Evolutionary conservation across 1,284 basidiomycete genomes (phyloP), one percentile per base, ranked within the genome.

Genomic region (Trichosporon ovoides): DNA sequence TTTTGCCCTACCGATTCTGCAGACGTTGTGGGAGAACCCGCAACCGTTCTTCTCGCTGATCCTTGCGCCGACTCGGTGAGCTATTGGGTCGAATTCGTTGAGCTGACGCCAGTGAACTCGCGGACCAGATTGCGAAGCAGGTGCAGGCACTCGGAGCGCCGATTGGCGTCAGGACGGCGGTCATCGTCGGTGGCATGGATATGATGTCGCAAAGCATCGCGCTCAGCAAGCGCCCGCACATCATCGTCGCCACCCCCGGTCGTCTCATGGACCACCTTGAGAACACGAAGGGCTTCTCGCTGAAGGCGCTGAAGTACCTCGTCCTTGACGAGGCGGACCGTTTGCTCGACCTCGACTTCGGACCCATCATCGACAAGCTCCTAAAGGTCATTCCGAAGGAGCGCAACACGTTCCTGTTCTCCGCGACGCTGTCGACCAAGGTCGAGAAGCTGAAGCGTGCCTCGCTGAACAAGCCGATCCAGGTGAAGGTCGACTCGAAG

Each of bases 351-450:
- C 88, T 98, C 85, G 96, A 98, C 74, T 98, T 99, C 70, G 94
- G 93, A 18, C 88, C 91, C 36, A 89, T 91, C 58, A 94, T 99
- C 64, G 96, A 98, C 81, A 95, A 94, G 80, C 92, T 99, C 62
- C 81, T 99, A 46, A 96, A 96, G 78, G 85, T 90, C 46, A 89
- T 98, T 64, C 96, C 96, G 18, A 89, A 87, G 70, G 94, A 98
- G 70, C 84, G 96, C 19, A 89, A 87, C 35, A 99, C 96, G 0
- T 98, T 94, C 75, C 83, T 99, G 1, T 99, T 96, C 81, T 96
- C 93, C 14, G 96, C 96, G 1, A 99, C 96, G n/a, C 98, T 99
- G 94, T 97, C 95, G 2, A 96, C 92, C 20, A 98, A 98, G 78
- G 93, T 99, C 11, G 93, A 91, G 22, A 98, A 98, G 77, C 81